Conservation (phyloP, 768 basidiomycete species). For the Lanmaoa pseudosensibilis region DNA sequence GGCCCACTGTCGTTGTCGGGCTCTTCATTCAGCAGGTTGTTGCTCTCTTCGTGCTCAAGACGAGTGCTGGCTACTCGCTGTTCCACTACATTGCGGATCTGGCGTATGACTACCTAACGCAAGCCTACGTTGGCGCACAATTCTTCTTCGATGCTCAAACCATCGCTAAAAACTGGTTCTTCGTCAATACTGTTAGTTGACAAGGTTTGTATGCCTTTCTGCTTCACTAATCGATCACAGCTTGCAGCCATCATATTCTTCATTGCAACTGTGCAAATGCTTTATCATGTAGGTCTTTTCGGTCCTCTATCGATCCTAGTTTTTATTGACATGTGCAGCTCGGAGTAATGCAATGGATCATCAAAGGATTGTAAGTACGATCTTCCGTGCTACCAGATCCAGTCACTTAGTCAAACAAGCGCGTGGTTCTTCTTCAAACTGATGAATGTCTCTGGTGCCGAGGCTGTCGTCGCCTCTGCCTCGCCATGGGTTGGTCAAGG, state of each 20-base stretch:
- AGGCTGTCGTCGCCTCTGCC: constrained; percentile 89
- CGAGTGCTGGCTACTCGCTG: constrained; percentile 75
- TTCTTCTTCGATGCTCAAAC: constrained; percentile 82
- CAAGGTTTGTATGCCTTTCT: constrained; percentile 6
- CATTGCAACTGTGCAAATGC: constrained; percentile 88
- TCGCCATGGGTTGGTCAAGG: constrained; percentile 95
- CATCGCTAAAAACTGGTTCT: constrained; percentile 76
- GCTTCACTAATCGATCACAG: constrained; percentile 34
- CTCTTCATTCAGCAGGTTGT: constrained; percentile 82
- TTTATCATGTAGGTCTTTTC: constrained; percentile 60
- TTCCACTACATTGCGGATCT: constrained; percentile 83
- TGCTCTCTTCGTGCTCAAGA: constrained; percentile 88
- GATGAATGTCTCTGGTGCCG: constrained; percentile 91
- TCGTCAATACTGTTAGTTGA: constrained; percentile 66
- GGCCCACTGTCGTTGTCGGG: constrained; percentile 87
- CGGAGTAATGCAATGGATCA: constrained; percentile 93
- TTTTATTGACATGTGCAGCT: constrained; percentile 35
- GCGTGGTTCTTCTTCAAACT: constrained; percentile 94
- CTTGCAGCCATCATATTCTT: constrained; percentile 88
- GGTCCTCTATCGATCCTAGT: background rate
- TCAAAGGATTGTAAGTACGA: constrained; percentile 69
- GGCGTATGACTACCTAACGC: constrained; percentile 74
- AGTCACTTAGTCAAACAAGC: constrained; percentile 34
- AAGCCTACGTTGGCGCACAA: constrained; percentile 65
- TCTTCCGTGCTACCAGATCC: background rate